Base-by-base conservation (phyloP, 1,139 yeast species). In the Sugiyamaella japonica region DNA sequence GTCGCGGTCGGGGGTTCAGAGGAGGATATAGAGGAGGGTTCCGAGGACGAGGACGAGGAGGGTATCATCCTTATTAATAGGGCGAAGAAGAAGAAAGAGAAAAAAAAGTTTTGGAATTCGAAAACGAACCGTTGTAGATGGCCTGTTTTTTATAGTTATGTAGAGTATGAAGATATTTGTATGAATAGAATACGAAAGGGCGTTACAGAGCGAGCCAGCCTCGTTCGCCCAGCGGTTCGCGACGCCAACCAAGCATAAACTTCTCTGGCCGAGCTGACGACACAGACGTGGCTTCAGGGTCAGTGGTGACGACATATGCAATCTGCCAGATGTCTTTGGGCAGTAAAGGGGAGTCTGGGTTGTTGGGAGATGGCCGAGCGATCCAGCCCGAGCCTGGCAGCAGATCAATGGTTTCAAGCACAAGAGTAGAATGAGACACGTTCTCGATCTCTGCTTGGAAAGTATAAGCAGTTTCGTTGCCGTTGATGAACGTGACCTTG, bases 1-100 rank as follows among this genome's bases (percentile, higher is more conserved):
- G 81, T 3, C 75, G 82, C 20, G 69, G 73, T 25, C 68, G 80
- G 20, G 63, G 70, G 17, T 60, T 62, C 32, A 58, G 75, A 42
- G 72, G 72, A 7, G 70, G 73, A 7, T 66, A 63, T 57, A 69
- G 81, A 49, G 81, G 80, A 7, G 71, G 74, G 12, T 75, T 68
- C 57, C 64, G 79, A 31, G 77, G 78, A 4, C 63, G 79, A 42
- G 74, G 74, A 12, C 59, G 81, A 37, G 80, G 70, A 5, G 80
- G 70, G 3, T 66, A 54, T 46, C 45, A 58, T 41, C 74, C 74
- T 12, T 70, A 70, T 57, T 70, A 63, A 58, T 36, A 42, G 15
- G 37, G n/a, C n/a, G n/a, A n/a, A n/a, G n/a, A n/a, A n/a, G n/a
- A n/a, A n/a, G n/a, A n/a, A n/a, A n/a, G n/a, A 23, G 13, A 20